These are phyloP conservation scores for Diaporthe ampelina DNA, from an alignment of 2,329 filamentous ascomycete species.

Conservation along the genomic window DNA sequence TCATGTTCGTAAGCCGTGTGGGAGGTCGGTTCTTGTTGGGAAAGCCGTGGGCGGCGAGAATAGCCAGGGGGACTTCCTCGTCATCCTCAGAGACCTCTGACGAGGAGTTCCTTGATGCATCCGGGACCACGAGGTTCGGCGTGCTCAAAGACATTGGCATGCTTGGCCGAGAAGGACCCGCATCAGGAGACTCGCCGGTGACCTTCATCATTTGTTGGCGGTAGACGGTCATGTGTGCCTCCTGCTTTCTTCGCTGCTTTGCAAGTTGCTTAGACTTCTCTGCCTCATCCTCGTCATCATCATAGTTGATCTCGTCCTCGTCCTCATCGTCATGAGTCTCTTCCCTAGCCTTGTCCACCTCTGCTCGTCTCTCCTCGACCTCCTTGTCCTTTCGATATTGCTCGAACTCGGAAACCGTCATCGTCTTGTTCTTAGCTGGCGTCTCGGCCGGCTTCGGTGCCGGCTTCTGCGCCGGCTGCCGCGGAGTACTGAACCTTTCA, in stretches of 20 bases:
- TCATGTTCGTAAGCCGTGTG: constrained; percentile 72
- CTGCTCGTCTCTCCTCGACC: constrained; percentile 54
- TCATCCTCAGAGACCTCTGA: constrained; percentile 76
- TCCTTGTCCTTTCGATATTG: constrained; percentile 82
- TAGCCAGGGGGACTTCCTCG: constrained; percentile 88
- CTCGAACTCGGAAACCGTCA: constrained; percentile 92
- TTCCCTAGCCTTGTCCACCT: constrained; percentile 60
- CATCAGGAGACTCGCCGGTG: constrained; percentile 77
- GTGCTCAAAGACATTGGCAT: constrained; percentile 73
- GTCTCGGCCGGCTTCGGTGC: constrained; percentile 43
- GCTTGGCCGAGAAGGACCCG: constrained; percentile 64
- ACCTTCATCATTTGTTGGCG: constrained; percentile 98
- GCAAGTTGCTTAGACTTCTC: constrained; percentile 81
- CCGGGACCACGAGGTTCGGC: constrained; percentile 53
- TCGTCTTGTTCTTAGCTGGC: constrained; percentile 78
- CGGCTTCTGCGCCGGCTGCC: constrained; percentile 51
- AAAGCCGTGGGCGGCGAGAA: constrained; percentile 90
- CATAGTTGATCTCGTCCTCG: constrained; percentile 75
- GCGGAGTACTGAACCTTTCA: constrained; percentile 53
- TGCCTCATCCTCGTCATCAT: constrained; percentile 83
- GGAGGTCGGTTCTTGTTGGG: constrained; percentile 84
- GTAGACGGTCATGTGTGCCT: constrained; percentile 90
- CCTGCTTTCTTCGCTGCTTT: constrained; percentile 86
- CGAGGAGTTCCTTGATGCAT: constrained; percentile 52
- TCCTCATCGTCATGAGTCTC: constrained; percentile 74